These are phyloP conservation scores for Pugionium dolabratum DNA, from an alignment of 345 rosid genomes.

Conservation along the genomic window DNA sequence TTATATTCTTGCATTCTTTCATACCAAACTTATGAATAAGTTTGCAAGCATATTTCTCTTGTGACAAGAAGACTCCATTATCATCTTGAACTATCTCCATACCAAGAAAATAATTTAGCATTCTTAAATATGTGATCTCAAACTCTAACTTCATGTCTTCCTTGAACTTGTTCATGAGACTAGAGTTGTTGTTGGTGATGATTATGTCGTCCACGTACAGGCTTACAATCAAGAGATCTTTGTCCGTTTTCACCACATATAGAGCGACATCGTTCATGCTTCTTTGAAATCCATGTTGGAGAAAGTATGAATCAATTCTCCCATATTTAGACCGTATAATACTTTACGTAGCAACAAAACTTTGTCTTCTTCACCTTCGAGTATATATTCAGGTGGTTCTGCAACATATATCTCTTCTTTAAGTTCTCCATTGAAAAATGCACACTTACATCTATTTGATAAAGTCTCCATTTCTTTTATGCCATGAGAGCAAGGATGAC, in stretches of 20 bases:
- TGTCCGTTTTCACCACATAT: background rate
- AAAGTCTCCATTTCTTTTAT: background rate
- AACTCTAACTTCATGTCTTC: background rate
- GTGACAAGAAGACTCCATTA: background rate
- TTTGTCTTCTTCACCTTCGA: background rate
- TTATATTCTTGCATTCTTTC: background rate
- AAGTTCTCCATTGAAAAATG: conserved; percentile 1
- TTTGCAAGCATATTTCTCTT: conserved; percentile 1
- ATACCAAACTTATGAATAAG: background rate
- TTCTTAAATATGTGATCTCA: conserved; percentile 1
- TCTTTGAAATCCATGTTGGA: background rate
- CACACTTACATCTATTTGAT: conserved; percentile 3
- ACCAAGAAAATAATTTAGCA: background rate
- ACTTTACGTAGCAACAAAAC: background rate
- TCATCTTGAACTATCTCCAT: background rate
- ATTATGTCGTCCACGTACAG: background rate
- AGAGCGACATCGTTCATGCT: background rate
- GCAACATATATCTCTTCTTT: background rate
- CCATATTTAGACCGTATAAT: background rate
- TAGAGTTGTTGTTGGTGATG: background rate
- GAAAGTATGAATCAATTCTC: background rate
- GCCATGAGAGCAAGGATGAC: background rate
- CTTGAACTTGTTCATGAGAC: background rate
- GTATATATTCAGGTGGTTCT: background rate
- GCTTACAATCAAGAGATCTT: background rate